Conservation (phyloP, 1,284 basidiomycete genomes). For the Boletus smithii region DNA sequence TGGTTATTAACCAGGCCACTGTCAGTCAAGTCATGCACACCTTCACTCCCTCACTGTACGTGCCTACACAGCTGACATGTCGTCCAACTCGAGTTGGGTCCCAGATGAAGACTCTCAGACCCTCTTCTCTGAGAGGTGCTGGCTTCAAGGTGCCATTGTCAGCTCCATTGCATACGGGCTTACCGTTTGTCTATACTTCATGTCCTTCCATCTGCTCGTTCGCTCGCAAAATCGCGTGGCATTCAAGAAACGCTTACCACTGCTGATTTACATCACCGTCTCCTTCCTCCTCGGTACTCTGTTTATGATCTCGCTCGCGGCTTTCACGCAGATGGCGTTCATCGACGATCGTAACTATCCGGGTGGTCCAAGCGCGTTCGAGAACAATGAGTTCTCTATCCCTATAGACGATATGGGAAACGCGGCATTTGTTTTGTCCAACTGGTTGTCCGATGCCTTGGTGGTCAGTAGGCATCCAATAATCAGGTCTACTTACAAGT, state of each 20-base stretch:
- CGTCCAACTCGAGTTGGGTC: constrained; percentile 18
- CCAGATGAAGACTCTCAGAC: constrained; percentile 11
- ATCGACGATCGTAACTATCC: constrained; percentile 33
- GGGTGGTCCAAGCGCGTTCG: constrained; percentile 25
- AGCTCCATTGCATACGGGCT: constrained; percentile 15
- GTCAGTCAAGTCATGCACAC: too few relatives aligned
- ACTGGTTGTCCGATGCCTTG: constrained; percentile 27
- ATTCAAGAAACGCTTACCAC: constrained; percentile 4
- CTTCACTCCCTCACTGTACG: too few relatives aligned
- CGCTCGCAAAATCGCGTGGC: background rate
- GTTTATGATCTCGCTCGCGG: constrained; percentile 15
- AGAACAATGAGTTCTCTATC: constrained; percentile 15
- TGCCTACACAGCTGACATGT: constrained; percentile 10
- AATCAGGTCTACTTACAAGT: too few relatives aligned
- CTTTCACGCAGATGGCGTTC: constrained; percentile 31
- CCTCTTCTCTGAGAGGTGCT: constrained; percentile 17
- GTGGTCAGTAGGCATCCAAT: constrained; percentile 28
- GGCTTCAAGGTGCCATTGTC: constrained; percentile 19
- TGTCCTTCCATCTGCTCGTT: constrained; percentile 15
- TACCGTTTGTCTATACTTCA: constrained; percentile 7
- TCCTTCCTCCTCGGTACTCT: constrained; percentile 28
- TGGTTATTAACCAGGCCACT: too few relatives aligned
- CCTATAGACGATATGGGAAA: constrained; percentile 17
- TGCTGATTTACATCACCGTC: constrained; percentile 20
- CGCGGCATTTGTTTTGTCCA: constrained; percentile 17